These are phyloP conservation scores for Plectranthus barbatus DNA, from an alignment of 257 asterid genomes.

Conservation along the genomic window DNA sequence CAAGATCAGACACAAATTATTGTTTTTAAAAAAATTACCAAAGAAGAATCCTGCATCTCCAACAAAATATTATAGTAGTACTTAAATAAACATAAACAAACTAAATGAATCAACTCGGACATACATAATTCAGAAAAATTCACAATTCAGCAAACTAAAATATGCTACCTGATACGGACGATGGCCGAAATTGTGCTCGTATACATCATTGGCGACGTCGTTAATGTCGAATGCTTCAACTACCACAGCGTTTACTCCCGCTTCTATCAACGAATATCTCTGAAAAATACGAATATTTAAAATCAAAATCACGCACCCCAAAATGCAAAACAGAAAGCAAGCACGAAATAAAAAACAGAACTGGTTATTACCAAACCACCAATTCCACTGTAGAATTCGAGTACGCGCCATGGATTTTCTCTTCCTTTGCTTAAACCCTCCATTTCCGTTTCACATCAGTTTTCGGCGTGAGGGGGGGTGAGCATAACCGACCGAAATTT, in stretches of 20 bases:
- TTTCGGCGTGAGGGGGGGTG: background rate
- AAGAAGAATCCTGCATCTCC: background rate
- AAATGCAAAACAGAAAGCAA: background rate
- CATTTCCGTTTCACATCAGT: constrained; percentile 17
- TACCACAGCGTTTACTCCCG: constrained; percentile 62
- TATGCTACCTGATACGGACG: constrained; percentile 71
- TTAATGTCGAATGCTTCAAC: constrained; percentile 92
- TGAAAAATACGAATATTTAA: constrained; percentile 2
- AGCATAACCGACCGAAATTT: too few species aligned
- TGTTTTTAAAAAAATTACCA: too few species aligned
- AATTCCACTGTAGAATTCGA: constrained; percentile 93
- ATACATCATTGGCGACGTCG: constrained; percentile 86
- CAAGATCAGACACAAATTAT: background rate
- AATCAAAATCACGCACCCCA: background rate
- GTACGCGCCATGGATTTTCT: constrained; percentile 67
- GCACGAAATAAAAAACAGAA: background rate
- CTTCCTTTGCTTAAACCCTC: constrained; percentile 37
- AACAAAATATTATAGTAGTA: background rate
- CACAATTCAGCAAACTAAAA: background rate
- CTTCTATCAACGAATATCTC: constrained; percentile 70
- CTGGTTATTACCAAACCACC: constrained; percentile 68
- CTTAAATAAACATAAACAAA: background rate
- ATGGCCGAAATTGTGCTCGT: constrained; percentile 85
- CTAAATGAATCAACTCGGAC: background rate
- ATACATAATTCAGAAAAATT: background rate